Evolutionary conservation across 352 stramenopile species (phyloP).

Genomic region (Phytophthora pluvialis): DNA sequence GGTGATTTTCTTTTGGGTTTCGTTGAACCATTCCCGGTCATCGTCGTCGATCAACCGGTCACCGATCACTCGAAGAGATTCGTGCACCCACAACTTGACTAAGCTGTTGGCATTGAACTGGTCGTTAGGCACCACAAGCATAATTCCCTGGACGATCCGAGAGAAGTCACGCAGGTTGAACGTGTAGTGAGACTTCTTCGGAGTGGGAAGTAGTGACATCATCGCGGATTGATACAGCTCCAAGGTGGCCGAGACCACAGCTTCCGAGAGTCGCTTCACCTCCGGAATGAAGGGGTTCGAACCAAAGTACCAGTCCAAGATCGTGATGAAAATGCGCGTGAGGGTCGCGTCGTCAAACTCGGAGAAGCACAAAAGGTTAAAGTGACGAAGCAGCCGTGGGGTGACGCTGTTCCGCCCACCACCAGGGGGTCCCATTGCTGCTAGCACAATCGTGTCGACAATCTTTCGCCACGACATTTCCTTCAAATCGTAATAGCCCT

Average conservation of each 20-base stretch:
- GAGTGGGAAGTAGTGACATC: slow-evolving; percentile 89
- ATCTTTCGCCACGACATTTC: slow-evolving; percentile 93
- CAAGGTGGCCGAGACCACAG: slow-evolving; percentile 91
- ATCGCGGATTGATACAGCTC: slow-evolving; percentile 91
- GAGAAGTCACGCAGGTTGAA: slow-evolving; percentile 96
- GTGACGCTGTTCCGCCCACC: slow-evolving; percentile 92
- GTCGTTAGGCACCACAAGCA: slow-evolving; percentile 89
- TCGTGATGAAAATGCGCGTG: slow-evolving; percentile 93
- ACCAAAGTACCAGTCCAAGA: slow-evolving; percentile 88
- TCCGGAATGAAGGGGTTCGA: slow-evolving; percentile 68
- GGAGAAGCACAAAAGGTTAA: slow-evolving; percentile 94
- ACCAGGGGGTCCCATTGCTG: slow-evolving; percentile 92
- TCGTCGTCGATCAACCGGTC: slow-evolving; percentile 93
- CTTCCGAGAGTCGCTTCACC: slow-evolving; percentile 74
- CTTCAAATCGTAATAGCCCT: slow-evolving; percentile 94
- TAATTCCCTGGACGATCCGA: slow-evolving; percentile 93
- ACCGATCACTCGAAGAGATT: slow-evolving; percentile 95
- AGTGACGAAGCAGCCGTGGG: slow-evolving; percentile 91
- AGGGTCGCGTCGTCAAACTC: slow-evolving; percentile 95
- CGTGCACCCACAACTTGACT: slow-evolving; percentile 94
- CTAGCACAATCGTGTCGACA: slow-evolving; percentile 90
- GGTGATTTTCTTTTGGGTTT: slow-evolving; percentile 87
- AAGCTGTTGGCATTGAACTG: slow-evolving; percentile 82
- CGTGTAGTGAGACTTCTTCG: slow-evolving; percentile 96
- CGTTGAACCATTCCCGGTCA: slow-evolving; percentile 93